Evolutionary conservation across 2,329 filamentous ascomycete species (phyloP).

Genomic region (Ophiostoma novo-ulmi): DNA sequence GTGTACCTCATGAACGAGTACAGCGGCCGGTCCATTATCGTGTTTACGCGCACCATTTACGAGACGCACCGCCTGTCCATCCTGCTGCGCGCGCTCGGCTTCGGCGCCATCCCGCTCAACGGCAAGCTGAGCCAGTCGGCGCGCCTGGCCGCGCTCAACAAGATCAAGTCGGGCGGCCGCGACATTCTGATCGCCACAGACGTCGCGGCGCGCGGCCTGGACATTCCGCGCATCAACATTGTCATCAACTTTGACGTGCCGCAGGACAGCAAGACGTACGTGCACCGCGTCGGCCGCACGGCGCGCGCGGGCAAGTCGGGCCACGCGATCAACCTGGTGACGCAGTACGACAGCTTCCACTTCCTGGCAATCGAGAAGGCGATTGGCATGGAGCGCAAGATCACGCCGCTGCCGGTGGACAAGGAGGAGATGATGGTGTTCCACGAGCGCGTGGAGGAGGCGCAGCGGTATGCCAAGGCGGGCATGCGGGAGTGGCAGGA

Average conservation of each 20-base stretch:
- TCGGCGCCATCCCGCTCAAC: constrained; percentile 86
- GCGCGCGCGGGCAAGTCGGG: constrained; percentile 82
- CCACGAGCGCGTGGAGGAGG: constrained; percentile 71
- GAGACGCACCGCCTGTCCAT: constrained; percentile 84
- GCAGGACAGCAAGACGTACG: constrained; percentile 81
- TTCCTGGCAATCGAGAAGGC: constrained; percentile 78
- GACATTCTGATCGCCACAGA: constrained; percentile 90
- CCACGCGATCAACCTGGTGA: constrained; percentile 73
- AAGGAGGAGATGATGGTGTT: constrained; percentile 86
- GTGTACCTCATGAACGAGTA: constrained; percentile 83
- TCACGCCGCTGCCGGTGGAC: constrained; percentile 61
- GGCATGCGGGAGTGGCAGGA: constrained; percentile 69
- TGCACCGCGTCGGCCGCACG: constrained; percentile 83
- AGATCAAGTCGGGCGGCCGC: constrained; percentile 75
- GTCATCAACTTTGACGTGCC: constrained; percentile 84
- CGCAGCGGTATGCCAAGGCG: constrained; percentile 69
- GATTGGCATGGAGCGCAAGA: constrained; percentile 61
- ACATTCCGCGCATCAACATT: constrained; percentile 85
- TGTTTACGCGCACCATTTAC: constrained; percentile 88
- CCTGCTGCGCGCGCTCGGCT: constrained; percentile 75
- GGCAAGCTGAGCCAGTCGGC: constrained; percentile 85
- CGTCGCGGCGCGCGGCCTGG: constrained; percentile 86
- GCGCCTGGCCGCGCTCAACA: constrained; percentile 80
- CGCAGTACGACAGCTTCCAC: constrained; percentile 81
- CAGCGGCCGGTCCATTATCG: constrained; percentile 76